Evolutionary conservation across 2,329 filamentous ascomycete genomes (phyloP), one percentile per base, ranked within the genome.

Genomic region (Diaporthe sp.): DNA sequence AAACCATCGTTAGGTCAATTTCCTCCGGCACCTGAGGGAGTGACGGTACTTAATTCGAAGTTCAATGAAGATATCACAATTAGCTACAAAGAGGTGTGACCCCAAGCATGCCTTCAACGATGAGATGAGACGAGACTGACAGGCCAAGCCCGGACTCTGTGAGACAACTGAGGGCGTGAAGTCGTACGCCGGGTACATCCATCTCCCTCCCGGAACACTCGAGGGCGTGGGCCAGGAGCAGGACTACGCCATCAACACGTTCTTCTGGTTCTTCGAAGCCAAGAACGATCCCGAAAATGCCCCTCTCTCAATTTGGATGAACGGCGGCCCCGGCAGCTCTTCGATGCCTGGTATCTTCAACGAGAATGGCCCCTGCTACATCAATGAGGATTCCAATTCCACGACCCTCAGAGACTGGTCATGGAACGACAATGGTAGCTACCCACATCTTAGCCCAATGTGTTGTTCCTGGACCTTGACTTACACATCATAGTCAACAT

Each of bases 321-420:
- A 91, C 80, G 90, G 90, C 39, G 90, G 90, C 3, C 90, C 90
- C 4, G 90, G 90, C n/a, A 85, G 85, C 61, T 89, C 87, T 76
- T 89, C 87, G 42, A 88, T 91, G 86, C 83, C 88, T 46, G 82
- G 89, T 85, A 12, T 84, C 86, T 73, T 91, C 87, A 80, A 84
- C 81, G 73, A 90, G 88, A 82, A 85, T 84, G 90, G 90, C 8
- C 85, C 65, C 5, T 91, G 89, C 79, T 82, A 82, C 19, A 84
- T 92, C 37, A 87, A 88, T 51, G 81, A 83, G 55, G 87, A 90
- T 42, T 88, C 87, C 42, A 89, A 90, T 79, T 82, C 81, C 10
- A 87, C 86, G 0, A 80, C 79, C 22, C 75, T 84, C 25, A 92
- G 92, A 76, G 89, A 89, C 0, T 91, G 88, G 84, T 89, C 89